Evolutionary conservation across 2,329 filamentous ascomycete species (phyloP).

Genomic region (Botrytis porri): DNA sequence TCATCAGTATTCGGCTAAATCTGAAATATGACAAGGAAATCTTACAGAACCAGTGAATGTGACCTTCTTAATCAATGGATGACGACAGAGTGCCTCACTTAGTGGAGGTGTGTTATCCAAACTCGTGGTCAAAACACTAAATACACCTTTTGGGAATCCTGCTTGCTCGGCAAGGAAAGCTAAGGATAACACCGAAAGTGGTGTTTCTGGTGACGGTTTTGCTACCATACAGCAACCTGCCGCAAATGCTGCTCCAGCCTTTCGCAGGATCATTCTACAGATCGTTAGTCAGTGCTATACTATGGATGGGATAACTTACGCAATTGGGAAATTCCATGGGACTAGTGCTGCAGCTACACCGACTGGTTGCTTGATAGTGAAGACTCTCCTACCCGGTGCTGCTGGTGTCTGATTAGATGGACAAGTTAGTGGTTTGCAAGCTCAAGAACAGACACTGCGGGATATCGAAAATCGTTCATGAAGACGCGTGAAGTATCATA

Average conservation of each 20-base stretch:
- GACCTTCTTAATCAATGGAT: slow-evolving; percentile 59
- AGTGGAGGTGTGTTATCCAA: slow-evolving; percentile 53
- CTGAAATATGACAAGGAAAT: neutral
- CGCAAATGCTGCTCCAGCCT: slow-evolving; percentile 64
- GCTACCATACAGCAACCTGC: slow-evolving; percentile 73
- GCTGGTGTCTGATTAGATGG: slow-evolving; percentile 47
- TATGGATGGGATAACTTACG: slow-evolving; percentile 38
- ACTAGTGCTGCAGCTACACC: slow-evolving; percentile 67
- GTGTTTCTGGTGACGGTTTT: slow-evolving; percentile 69
- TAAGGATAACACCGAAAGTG: slow-evolving; percentile 54
- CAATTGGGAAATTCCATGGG: slow-evolving; percentile 71
- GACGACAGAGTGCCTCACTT: slow-evolving; percentile 53
- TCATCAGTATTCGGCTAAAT: slow-evolving; percentile 1
- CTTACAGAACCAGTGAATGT: slow-evolving; percentile 55
- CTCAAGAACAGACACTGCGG: neutral
- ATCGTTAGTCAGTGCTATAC: neutral
- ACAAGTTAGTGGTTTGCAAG: neutral
- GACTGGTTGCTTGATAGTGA: slow-evolving; percentile 73
- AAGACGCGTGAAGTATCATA: neutral
- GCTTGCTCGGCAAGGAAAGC: slow-evolving; percentile 52
- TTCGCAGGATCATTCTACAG: slow-evolving; percentile 57
- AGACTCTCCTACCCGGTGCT: slow-evolving; percentile 59
- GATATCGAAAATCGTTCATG: fast-evolving
- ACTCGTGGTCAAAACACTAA: slow-evolving; percentile 60
- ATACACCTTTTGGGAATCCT: slow-evolving; percentile 57